Percentiles rank a stretch among this genome's conserved stretches.
These are phyloP conservation scores for Curvularia sp. DNA, from an alignment of 2,329 filamentous ascomycete species.

Conservation along the genomic window DNA sequence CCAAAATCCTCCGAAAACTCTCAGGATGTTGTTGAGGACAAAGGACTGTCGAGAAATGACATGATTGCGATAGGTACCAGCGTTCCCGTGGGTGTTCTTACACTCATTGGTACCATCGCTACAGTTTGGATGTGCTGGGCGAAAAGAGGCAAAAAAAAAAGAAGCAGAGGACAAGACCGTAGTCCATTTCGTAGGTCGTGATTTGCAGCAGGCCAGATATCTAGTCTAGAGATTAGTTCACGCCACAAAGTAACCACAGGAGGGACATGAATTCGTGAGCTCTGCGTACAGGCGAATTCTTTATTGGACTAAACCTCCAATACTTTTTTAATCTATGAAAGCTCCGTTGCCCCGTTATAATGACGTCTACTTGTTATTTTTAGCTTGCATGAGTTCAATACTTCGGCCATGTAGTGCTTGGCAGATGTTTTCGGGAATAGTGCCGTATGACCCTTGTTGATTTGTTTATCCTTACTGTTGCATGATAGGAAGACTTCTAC, in stretches of 20 bases:
- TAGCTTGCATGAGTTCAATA: too few species aligned
- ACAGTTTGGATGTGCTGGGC: not conserved
- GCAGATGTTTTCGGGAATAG: not conserved
- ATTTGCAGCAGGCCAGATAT: not conserved
- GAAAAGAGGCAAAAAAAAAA: not conserved
- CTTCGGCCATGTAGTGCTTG: not conserved
- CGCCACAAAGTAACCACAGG: too few species aligned
- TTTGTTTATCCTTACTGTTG: not conserved
- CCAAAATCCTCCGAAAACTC: not conserved
- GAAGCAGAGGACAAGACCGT: not conserved
- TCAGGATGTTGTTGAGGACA: not conserved
- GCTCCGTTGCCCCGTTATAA: not conserved
- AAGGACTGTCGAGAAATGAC: not conserved
- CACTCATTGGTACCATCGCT: not conserved
- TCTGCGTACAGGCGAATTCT: not conserved
- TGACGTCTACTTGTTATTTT: not conserved
- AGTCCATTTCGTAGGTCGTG: not conserved
- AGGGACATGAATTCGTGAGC: not conserved
- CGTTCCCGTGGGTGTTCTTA: not conserved
- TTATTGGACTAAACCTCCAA: not conserved
- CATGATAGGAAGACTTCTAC: not conserved
- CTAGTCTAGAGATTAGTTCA: too few species aligned
- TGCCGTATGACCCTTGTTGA: not conserved
- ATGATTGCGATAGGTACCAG: not conserved
- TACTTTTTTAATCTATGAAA: not conserved